These are phyloP conservation scores for Capsicum baccatum DNA, from an alignment of 257 asterid genomes.

Conservation along the genomic window DNA sequence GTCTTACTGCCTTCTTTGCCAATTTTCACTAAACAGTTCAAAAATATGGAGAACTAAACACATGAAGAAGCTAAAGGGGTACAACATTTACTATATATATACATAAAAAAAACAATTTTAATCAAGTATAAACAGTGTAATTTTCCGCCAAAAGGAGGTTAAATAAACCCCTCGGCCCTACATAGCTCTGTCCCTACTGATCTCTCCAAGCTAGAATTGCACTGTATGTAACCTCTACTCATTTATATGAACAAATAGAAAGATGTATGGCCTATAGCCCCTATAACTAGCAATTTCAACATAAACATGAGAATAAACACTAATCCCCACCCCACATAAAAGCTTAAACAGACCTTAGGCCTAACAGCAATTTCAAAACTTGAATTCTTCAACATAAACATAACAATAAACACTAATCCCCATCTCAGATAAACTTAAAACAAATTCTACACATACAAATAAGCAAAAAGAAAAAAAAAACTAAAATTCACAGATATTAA, in stretches of 20 bases:
- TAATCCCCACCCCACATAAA: background rate
- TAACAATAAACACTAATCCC: background rate
- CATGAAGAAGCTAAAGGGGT: no score
- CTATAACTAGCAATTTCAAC: background rate
- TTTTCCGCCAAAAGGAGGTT: no score
- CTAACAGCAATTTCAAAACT: background rate
- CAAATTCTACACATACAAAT: background rate
- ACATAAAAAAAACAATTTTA: no score
- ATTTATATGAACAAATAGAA: background rate
- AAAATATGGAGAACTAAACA: no score
- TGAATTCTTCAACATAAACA: background rate
- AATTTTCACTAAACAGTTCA: no score
- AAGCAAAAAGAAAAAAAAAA: background rate
- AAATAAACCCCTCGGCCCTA: no score
- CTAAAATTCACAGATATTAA: background rate
- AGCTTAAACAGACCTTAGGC: no score
- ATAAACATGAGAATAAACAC: no score
- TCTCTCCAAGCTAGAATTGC: background rate
- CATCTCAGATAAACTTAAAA: background rate
- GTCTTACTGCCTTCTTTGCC: no score
- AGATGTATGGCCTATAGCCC: background rate
- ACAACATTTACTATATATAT: no score
- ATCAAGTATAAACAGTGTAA: no score
- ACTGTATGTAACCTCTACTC: background rate
- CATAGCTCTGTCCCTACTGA: no score